phyloP scores from a whole-genome alignment of 202 grass and related monocot genomes.

The Dendrocalamus latiflorus region DNA sequence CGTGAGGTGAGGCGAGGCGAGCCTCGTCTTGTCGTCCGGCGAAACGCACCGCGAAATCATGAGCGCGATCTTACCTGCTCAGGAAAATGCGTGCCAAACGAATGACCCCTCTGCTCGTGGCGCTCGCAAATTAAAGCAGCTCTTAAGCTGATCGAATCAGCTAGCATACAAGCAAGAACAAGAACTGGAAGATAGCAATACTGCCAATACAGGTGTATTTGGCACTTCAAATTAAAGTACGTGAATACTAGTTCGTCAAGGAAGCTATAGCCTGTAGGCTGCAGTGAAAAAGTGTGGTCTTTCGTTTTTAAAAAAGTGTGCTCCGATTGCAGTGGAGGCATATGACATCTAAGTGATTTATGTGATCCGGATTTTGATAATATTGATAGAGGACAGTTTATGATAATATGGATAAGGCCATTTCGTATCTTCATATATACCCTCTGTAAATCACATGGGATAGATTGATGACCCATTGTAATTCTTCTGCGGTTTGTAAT shows the following conservation, averaged over 20 bases:
- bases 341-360: not conserved
- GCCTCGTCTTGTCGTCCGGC: not conserved
- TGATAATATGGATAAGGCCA: too few species aligned
- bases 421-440: too few species aligned
- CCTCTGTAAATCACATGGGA: too few species aligned
- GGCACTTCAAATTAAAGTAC: not conserved
- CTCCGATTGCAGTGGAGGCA: not conserved
- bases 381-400: too few species aligned
- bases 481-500: too few species aligned
- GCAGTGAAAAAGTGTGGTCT: too few species aligned
- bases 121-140: not conserved
- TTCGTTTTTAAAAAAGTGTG: too few species aligned
- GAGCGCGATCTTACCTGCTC: not conserved
- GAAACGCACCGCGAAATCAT: constrained; percentile 9
- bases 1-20: not conserved
- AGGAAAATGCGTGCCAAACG: not conserved
- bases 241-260: too few species aligned
- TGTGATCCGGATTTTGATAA: too few species aligned
- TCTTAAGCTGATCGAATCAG: not conserved
- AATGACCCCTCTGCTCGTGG: not conserved
- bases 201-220: not conserved
- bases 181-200: not conserved
- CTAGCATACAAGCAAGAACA: not conserved
- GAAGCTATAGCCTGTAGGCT: too few species aligned
- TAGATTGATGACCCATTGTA: too few species aligned